phyloP scores from a whole-genome alignment of 192 early-diverging fungal species.

The Linderina pennispora region DNA sequence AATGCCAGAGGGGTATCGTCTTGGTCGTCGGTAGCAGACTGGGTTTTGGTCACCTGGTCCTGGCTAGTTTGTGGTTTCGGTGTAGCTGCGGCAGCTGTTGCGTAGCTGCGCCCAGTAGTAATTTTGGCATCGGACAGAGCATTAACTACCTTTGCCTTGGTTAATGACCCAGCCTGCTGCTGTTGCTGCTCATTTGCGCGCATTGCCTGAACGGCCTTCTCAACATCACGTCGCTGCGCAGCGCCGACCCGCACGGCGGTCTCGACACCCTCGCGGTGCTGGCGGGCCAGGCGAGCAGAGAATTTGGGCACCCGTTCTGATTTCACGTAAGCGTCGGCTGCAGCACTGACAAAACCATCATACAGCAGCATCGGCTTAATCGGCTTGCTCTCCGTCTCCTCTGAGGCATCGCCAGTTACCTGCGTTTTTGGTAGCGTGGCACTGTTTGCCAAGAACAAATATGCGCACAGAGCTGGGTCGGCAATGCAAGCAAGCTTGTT shows the following conservation, averaged over 20 bases:
- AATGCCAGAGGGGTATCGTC: not conserved
- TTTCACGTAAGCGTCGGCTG: conserved; percentile 41
- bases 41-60: not conserved
- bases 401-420: too few relatives aligned
- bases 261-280: conserved; percentile 35
- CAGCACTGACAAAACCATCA: conserved; percentile 23
- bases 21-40: not conserved
- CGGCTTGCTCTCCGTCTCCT: too few relatives aligned
- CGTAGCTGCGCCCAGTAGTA: not conserved
- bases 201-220: too few relatives aligned
- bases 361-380: conserved; percentile 6
- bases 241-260: conserved; percentile 38
- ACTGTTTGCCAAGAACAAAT: conserved; percentile 31
- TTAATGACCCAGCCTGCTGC: not conserved
- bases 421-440: conserved; percentile 9
- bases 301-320: conserved; percentile 31
- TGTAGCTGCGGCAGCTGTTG: not conserved
- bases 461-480: conserved; percentile 34
- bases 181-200: not conserved
- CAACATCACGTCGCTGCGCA: too few relatives aligned
- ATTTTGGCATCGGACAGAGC: not conserved
- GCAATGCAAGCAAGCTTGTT: conserved; percentile 47
- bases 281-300: conserved; percentile 27
- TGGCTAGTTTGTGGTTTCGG: not conserved
- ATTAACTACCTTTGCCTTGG: not conserved